Conservation (phyloP, 2,329 filamentous ascomycete species). For the Cytospora paraplurivora region DNA sequence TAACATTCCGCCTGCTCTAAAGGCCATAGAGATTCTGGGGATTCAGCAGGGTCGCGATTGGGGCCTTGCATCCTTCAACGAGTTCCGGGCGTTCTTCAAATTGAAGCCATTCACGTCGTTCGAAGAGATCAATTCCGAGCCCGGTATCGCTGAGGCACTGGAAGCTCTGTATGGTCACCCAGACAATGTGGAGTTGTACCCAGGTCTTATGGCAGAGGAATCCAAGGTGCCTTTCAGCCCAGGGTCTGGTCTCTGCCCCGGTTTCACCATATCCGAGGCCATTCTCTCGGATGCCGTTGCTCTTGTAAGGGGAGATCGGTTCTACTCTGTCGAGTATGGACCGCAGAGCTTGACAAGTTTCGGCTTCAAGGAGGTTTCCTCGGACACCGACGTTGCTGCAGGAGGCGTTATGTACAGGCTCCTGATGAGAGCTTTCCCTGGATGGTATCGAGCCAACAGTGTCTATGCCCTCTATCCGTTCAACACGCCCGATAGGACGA, state of each 20-base stretch:
- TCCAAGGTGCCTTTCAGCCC: conserved; percentile 11
- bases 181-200: conserved; percentile 70
- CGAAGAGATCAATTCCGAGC: conserved; percentile 59
- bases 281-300: conserved; percentile 65
- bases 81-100: conserved; percentile 65
- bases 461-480: conserved; percentile 37
- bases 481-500: conserved; percentile 31
- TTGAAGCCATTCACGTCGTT: conserved; percentile 59
- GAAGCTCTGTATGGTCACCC: conserved; percentile 64
- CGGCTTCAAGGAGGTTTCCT: conserved; percentile 44
- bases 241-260: conserved; percentile 17
- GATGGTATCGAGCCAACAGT: conserved; percentile 26
- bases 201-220: conserved; percentile 57
- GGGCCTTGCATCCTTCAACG: conserved; percentile 64
- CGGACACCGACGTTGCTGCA: conserved; percentile 14
- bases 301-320: conserved; percentile 64
- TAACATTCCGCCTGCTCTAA: conserved; percentile 60
- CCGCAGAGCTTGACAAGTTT: conserved; percentile 66
- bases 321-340: conserved; percentile 64
- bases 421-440: conserved; percentile 14
- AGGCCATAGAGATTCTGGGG: conserved; percentile 62
- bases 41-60: conserved; percentile 64
- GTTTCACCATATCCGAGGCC: conserved; percentile 37
- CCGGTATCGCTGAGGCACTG: conserved; percentile 57
- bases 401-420: conserved; percentile 25